Evolutionary conservation across 2,329 filamentous ascomycete genomes (phyloP), one percentile per base, ranked within the genome.

Genomic region (Talaromyces islandicus): DNA sequence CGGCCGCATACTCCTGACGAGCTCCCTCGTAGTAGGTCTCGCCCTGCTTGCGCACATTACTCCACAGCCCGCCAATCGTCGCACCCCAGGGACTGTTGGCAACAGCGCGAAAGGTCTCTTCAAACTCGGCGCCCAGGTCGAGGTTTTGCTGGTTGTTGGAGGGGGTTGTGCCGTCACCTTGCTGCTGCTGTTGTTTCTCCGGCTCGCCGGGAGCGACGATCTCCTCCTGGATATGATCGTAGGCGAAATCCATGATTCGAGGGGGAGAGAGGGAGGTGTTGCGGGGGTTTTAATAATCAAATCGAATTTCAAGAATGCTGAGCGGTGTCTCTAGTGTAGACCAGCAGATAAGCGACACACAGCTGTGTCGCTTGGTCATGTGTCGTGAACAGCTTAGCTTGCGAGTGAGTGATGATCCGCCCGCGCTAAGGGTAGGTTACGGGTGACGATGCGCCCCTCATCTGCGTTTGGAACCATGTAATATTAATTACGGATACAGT

Each of bases 181-280:
- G 12, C 12, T 35, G 32, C n/a, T 46, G 38, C 63, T 79, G 77
- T 64, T 81, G 78, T 38, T 77, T 73, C 35, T 69, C 63, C 54
- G 67, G 62, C 60, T 87, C 81, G 68, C 85, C 83, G 43, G 84
- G 81, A 63, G 73, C 64, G 67, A 90, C 83, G 56, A 86, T 84
- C 73, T 94, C 88, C 79, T 96, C 91, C 73, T 91, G 88, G 69
- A 97, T 96, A 75, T 96, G 92, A 72, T 99, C 94, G 83, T 97
- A 99, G 51, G 92, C 92, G 71, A 95, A 83, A 84, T 99, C 94
- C 94, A 99, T 97, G 56, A 57, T 25, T 11, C 17, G 32, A 46
- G 46, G n/a, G 19, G 14, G 30, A 41, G 14, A 9, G 43, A 24
- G 19, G 35, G n/a, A n/a, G 24, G 25, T 27, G 25, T 55, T 41